Base-by-base conservation (phyloP, 257 asterid genomes). In the Capsicum pubescens region DNA sequence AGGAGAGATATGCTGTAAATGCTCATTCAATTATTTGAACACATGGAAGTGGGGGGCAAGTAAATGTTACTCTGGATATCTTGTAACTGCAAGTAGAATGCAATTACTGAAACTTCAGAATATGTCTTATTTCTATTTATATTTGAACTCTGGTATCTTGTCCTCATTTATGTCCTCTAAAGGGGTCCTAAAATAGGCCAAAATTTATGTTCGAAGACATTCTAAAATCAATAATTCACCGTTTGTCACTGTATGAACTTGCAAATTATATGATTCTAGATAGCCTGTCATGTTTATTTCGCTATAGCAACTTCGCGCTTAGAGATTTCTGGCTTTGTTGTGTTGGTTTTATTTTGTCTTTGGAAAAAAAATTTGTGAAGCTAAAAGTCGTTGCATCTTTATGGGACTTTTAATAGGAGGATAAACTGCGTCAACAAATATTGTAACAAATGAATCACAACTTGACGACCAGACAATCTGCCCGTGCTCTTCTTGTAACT, bases 401-500 rank as follows among this genome's bases (percentile, higher is more conserved):
- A 21, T 46, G n/a, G 35, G 9, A 13, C 77, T 10, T 72, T 79
- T 84, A 14, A 46, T 69, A 95, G 98, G 99, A 98, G 9, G 99
- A 96, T 89, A 94, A 96, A 85, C 85, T 94, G 85, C 87, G 99
- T 78, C 98, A 92, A 83, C 99, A 94, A 78, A 95, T 96, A 1
- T 93, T 94, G 54, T 96, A 93, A 68, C 97, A 94, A 83, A 85
- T 93, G 99, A 97, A 93, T 86, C 94, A 94, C n/a, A 80, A 92
- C 80, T 44, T 96, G 81, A 94, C 98, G 2, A 92, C 98, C 60
- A 86, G 97, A 60, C 98, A 96, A 82, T 96, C 98, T 13, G 98
- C 99, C 7, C 95, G 99, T 6, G 98, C 95, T 0, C 91, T 93
- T 80, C 92, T 96, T 72, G 86, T 93, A 87, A 90, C 92, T 86